phyloP scores from a whole-genome alignment of 305 asterid genomes.

The Solanum hybrid region DNA sequence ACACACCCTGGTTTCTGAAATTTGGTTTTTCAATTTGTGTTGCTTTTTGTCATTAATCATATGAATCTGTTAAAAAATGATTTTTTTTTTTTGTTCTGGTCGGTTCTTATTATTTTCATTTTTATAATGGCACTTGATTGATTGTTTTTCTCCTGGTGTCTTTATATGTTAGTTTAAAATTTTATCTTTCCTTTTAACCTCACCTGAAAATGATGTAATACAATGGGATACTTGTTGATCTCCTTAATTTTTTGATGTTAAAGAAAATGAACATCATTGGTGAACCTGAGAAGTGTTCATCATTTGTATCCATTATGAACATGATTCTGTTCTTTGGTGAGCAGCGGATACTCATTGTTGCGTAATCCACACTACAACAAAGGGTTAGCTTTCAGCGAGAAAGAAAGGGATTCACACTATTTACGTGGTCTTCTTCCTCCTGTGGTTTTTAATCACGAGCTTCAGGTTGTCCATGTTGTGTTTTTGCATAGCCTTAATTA shows the following conservation, averaged over 20 bases:
- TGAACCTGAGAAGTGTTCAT: neutral
- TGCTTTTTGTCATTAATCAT: neutral
- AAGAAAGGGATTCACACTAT: slow-evolving; percentile 86
- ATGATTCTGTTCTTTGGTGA: slow-evolving; percentile 7
- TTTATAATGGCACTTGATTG: neutral
- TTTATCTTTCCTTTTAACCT: neutral
- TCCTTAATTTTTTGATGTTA: neutral
- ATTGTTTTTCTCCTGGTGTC: neutral
- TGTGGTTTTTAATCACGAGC: slow-evolving; percentile 51
- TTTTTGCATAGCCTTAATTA: neutral
- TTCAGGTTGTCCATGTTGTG: slow-evolving; percentile 45
- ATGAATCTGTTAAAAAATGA: neutral
- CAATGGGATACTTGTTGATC: neutral
- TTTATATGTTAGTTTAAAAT: neutral
- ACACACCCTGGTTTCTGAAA: neutral
- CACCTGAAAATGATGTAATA: neutral
- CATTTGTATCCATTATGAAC: neutral
- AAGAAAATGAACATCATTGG: neutral
- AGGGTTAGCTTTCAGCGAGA: slow-evolving; percentile 84
- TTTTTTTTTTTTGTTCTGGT: too few relatives aligned
- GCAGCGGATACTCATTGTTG: slow-evolving; percentile 85
- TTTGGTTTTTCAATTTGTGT: neutral
- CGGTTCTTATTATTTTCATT: neutral
- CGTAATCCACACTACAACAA: slow-evolving; percentile 85
- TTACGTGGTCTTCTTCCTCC: slow-evolving; percentile 92